A percentile compares a stretch with the other conserved stretches of the same genome.
Evolutionary conservation across 257 asterid genomes (phyloP).

Genomic region (Solanum tarijense): DNA sequence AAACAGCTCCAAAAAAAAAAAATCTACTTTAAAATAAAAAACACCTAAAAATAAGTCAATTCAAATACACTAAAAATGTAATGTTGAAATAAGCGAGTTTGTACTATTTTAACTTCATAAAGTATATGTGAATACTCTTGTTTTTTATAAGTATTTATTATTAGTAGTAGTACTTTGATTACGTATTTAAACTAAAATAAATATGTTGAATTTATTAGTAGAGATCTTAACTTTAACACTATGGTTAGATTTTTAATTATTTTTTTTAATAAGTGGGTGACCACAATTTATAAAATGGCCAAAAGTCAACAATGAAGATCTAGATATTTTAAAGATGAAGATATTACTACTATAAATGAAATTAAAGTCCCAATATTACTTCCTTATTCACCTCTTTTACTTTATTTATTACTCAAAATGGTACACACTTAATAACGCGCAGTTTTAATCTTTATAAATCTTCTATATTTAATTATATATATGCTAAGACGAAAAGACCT

Average conservation of each 20-base stretch:
- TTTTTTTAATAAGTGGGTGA: not conserved
- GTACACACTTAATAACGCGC: not conserved
- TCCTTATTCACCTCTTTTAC: not conserved
- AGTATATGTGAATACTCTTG: not conserved
- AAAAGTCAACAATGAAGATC: not conserved
- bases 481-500: not conserved
- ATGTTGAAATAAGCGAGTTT: not conserved
- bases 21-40: fast-evolving
- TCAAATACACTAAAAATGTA: too few species aligned
- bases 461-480: not conserved
- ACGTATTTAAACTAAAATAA: not conserved
- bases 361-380: not conserved
- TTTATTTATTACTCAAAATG: not conserved
- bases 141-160: not conserved
- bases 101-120: not conserved
- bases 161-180: not conserved
- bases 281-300: not conserved
- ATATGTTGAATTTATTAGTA: not conserved
- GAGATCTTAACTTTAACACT: not conserved
- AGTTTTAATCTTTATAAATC: not conserved
- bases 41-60: not conserved
- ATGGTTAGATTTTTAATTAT: not conserved
- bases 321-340: not conserved
- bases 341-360: not conserved
- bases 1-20: not conserved